Evolutionary conservation across 306 rosid species (phyloP), one percentile per base, ranked within the genome.

Genomic region (Malus fusca): DNA sequence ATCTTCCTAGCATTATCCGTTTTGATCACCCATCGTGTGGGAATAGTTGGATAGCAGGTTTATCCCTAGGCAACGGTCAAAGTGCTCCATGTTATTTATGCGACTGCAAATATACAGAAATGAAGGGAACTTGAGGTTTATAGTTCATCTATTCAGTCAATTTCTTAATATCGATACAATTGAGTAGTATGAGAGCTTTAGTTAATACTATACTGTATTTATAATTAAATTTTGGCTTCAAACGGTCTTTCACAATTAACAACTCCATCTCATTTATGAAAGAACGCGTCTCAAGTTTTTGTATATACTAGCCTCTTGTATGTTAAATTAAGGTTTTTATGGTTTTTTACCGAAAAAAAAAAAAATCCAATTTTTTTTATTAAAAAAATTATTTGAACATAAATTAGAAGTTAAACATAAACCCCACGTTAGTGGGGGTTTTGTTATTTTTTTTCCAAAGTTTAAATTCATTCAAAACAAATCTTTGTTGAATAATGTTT

Each of bases 1-100:
- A 1, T 33, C 37, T 1, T 5, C 2, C 2, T 33, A 5, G 37
- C 37, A 33, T 33, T 33, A 5, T 1, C 1, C 1, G 0, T 33
- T 33, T 25, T 11, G 1, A 10, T 31, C 69, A 66, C 26, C 35
- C 1, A 1, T 65, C 26, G 19, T 65, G 25, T 65, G 46, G 25
- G 13, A 65, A 40, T 1, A 8, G 43, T 40, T 40, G 43, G 11
- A 40, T 8, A 40, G 11, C 19, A 14, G 37, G 67, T 17, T 26
- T 30, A 62, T 28, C 5, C 67, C 40, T 62, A 13, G 40, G 14
- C 22, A 33, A 11, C 19, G 69, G 35, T 15, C 69, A 33, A 65
- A 65, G 46, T 65, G 46, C 5, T 31, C 69, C 14, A 19, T 33
- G 40, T 63, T 40, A 30, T 63, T 18, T 33, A 65, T 44, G 21